A percentile compares a stretch with the other conserved stretches of the same genome.
phyloP scores from a whole-genome alignment of 805 yeast species.

The Zygosaccharomyces lentus region DNA sequence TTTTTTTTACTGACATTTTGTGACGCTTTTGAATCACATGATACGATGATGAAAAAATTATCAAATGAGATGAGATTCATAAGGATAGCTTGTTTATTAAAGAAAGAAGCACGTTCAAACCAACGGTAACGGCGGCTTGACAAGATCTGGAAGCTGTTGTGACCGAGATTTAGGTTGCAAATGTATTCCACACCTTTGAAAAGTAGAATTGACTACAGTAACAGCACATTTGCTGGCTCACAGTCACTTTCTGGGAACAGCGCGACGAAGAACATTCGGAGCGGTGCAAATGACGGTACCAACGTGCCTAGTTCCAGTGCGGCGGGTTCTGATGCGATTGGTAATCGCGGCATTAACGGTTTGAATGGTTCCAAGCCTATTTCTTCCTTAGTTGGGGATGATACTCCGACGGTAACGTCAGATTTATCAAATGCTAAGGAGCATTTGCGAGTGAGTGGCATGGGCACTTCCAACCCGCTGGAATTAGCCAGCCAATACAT shows the following conservation, averaged over 20 bases:
- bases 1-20: conserved; percentile 4
- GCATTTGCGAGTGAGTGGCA: conserved; percentile 31
- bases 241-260: conserved; percentile 12
- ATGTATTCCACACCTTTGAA: conserved; percentile 36
- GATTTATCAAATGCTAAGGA: conserved; percentile 25
- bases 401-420: conserved; percentile 7
- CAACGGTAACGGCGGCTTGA: background rate
- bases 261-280: background rate
- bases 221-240: conserved; percentile 19
- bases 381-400: conserved; percentile 2
- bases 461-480: conserved; percentile 37
- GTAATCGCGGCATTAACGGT: background rate
- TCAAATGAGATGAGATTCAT: conserved; percentile 3
- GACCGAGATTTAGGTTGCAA: conserved; percentile 7
- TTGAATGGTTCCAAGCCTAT: conserved; percentile 1
- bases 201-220: conserved; percentile 29
- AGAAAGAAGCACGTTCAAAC: background rate
- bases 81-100: background rate
- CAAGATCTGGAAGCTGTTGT: background rate
- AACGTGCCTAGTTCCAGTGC: background rate
- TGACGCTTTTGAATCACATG: background rate
- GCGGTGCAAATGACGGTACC: background rate
- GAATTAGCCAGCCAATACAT: conserved; percentile 63
- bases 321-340: background rate
- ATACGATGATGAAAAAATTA: conserved; percentile 2